phyloP scores from a whole-genome alignment of 2,329 filamentous ascomycete genomes.

The Elsinoe necatrix region DNA sequence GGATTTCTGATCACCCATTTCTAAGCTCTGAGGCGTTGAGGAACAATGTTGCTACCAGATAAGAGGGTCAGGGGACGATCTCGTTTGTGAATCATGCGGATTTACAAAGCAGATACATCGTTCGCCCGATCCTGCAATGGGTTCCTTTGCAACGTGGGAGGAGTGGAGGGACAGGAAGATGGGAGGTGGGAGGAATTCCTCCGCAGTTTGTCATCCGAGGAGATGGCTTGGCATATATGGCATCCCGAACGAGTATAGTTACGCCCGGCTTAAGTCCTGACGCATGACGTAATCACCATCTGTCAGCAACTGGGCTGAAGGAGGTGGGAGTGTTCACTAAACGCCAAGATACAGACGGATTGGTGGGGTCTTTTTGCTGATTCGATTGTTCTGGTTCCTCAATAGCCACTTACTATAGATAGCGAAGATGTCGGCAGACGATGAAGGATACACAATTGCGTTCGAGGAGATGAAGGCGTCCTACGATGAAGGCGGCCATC shows the following conservation, averaged over 20 bases:
- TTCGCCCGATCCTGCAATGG: neutral
- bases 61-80: neutral
- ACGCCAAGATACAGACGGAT: neutral
- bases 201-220: slow-evolving; percentile 9
- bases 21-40: neutral
- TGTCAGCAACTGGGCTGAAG: neutral
- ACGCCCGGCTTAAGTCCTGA: neutral
- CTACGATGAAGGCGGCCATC: slow-evolving; percentile 4
- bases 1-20: slow-evolving; percentile 1
- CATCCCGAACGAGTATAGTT: neutral
- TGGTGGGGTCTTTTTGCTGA: too few species aligned
- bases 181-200: neutral
- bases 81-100: neutral
- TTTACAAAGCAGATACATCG: slow-evolving; percentile 1
- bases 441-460: slow-evolving; percentile 11
- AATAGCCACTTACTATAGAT: too few species aligned
- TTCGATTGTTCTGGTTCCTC: neutral
- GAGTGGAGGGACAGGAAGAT: neutral
- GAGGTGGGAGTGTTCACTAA: neutral
- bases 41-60: neutral
- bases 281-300: neutral
- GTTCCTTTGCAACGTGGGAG: neutral
- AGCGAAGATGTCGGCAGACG: slow-evolving; percentile 4
- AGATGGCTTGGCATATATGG: neutral
- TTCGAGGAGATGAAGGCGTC: slow-evolving; percentile 7